Conservation (phyloP, 164 flowering plant species). For the Hamamelis virginiana region DNA sequence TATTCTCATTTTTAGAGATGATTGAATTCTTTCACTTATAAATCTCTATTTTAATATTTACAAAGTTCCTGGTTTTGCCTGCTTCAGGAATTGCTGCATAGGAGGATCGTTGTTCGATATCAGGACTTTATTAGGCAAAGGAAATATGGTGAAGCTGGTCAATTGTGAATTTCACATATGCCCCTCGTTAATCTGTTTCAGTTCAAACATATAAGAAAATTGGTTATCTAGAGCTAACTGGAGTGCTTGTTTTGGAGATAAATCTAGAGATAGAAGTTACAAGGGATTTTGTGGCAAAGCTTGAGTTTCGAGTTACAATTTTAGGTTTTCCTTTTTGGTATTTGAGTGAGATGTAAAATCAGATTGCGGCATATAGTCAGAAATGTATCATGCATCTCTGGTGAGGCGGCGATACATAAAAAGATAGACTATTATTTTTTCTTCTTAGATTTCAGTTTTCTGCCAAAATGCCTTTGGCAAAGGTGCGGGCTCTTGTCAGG, state of each 20-base stretch:
- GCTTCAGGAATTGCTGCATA: conserved; percentile 41
- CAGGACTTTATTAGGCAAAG: conserved; percentile 22
- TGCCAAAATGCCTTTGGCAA: conserved; percentile 25
- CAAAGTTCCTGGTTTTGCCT: conserved; percentile 3
- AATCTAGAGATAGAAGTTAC: conserved; percentile 25
- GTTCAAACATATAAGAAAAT: conserved; percentile 14
- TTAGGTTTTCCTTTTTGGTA: conserved; percentile 22
- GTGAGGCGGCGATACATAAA: conserved; percentile 35
- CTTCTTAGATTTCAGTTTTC: conserved; percentile 4
- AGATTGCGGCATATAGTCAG: conserved; percentile 47
- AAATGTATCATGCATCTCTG: conserved; percentile 45
- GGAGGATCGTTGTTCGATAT: conserved; percentile 20
- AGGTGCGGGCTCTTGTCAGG: conserved; percentile 20
- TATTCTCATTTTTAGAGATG: neutral
- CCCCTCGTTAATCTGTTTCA: conserved; percentile 14
- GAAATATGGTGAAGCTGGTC: conserved; percentile 31
- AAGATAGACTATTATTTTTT: conserved; percentile 14
- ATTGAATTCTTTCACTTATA: neutral
- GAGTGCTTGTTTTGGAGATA: conserved; percentile 29
- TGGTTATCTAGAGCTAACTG: conserved; percentile 33
- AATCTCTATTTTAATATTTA: conserved; percentile 5
- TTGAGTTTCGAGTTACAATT: conserved; percentile 29
- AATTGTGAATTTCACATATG: conserved; percentile 23
- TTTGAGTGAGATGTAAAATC: conserved; percentile 53
- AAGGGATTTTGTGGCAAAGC: conserved; percentile 35